Percentiles rank a stretch among this genome's conserved stretches.
These are phyloP conservation scores for Lachancea thermotolerans DNA, from an alignment of 805 yeast species.

Conservation along the genomic window DNA sequence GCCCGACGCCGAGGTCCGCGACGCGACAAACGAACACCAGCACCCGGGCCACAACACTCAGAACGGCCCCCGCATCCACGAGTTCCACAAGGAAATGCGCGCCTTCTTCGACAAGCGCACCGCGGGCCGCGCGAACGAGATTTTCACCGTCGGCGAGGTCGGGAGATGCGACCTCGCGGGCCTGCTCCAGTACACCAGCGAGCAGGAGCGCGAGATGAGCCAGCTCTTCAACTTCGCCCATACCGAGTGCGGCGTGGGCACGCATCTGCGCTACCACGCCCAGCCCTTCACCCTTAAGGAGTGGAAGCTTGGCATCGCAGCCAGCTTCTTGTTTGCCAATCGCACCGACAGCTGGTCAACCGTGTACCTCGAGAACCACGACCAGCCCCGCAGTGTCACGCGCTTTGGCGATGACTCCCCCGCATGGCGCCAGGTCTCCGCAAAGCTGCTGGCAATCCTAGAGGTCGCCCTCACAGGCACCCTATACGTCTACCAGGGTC, in stretches of 20 bases:
- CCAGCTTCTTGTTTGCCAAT: slow-evolving; percentile 36
- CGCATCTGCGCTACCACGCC: slow-evolving; percentile 25
- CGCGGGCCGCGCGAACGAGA: slow-evolving; percentile 33
- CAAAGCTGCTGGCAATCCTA: slow-evolving; percentile 43
- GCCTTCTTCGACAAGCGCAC: slow-evolving; percentile 34
- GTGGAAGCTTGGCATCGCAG: slow-evolving; percentile 36
- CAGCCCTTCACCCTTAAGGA: slow-evolving; percentile 33
- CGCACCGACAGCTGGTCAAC: slow-evolving; percentile 54
- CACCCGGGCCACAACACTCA: slow-evolving; percentile 30
- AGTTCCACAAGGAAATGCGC: slow-evolving; percentile 48
- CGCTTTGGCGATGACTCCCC: slow-evolving; percentile 42
- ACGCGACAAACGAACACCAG: slow-evolving; percentile 36
- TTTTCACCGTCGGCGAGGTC: slow-evolving; percentile 53
- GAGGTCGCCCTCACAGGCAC: slow-evolving; percentile 47
- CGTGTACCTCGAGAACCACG: slow-evolving; percentile 51
- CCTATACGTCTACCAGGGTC: slow-evolving; percentile 52
- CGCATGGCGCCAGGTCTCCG: slow-evolving; percentile 31
- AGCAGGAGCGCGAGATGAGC: slow-evolving; percentile 34
- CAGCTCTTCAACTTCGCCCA: slow-evolving; percentile 36
- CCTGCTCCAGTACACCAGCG: slow-evolving; percentile 32
- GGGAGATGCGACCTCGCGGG: slow-evolving; percentile 29
- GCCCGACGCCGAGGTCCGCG: slow-evolving; percentile 44
- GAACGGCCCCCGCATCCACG: slow-evolving; percentile 52
- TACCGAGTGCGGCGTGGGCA: slow-evolving; percentile 28
- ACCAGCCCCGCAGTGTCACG: slow-evolving; percentile 48